Evolutionary conservation across 129 eudicot species (phyloP), one percentile per base, ranked within the genome.

Genomic region (Daucus carota): DNA sequence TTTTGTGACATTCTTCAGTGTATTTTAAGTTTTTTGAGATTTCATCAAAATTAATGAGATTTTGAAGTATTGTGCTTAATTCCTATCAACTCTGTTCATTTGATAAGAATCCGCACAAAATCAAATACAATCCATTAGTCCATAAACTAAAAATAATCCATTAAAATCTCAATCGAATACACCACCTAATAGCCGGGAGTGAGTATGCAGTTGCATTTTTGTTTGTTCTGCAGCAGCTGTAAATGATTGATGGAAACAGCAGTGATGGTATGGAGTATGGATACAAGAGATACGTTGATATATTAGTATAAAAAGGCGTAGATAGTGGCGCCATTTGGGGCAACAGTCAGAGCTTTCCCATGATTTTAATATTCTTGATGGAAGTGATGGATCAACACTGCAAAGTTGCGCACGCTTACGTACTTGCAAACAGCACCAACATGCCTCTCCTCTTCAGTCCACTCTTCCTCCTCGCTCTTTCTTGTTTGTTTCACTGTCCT

Each of bases 241-340:
- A n/a, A 8, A 54, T 54, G 31, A 54, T n/a, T 54, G 63, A 54
- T n/a, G 63, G 20, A 54, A 54, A 52, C n/a, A 22, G n/a, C 8
- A 22, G 62, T 22, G 14, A 52, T 1, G 20, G 24, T 1, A 40
- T 40, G 43, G 6, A 36, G 1, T 7, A 20, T 50, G 3, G n/a
- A 50, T 0, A 22, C 60, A 22, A 50, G 28, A 6, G 26, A 8
- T 10, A 20, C 4, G 48, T 13, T 40, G 0, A 46, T 46, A 46
- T 1, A 0, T 1, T 48, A 18, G 24, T 48, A 29, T 52, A 52
- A 36, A 52, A 54, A n/a, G 63, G 63, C 63, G 63, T n/a, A 54
- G 63, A 54, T 54, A 54, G 63, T 54, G 63, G 63, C 63, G 63
- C 15, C 63, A 54, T 54, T 54, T 54, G n/a, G n/a, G 63, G 1